Evolutionary conservation across 2,329 filamentous ascomycete species (phyloP), one percentile per base, ranked within the genome.

Genomic region (Xylaria sp.): DNA sequence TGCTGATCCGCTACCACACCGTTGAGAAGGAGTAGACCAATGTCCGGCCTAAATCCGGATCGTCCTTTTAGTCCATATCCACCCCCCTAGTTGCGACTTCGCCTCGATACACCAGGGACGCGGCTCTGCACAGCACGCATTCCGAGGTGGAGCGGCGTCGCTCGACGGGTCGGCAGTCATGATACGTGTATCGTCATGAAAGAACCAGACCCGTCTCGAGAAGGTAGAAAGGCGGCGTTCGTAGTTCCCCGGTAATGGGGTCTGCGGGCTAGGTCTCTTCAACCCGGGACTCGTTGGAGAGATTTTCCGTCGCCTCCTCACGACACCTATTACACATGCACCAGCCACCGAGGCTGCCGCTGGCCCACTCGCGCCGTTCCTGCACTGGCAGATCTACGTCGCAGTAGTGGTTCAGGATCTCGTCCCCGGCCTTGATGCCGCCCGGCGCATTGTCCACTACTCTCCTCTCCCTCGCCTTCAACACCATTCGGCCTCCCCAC

Each of bases 391-490:
- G 70, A 18, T 84, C 79, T 48, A 96, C 81, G 74, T 97, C 94
- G 70, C 92, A 97, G 71, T 99, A 99, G 73, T 97, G 93, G 69
- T 92, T 96, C 58, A 96, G 72, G 41, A 97, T 86, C 76, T 99
- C 93, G 57, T 96, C 86, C 4, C 89, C 92, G 47, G 84, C 83
- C 64, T 79, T 84, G 63, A 97, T 86, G 0, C 90, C 90, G 0
- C 81, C 81, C 1, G 73, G 70, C 1, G 63, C 64, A 38, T 70
- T 64, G 68, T 80, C 81, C 5, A 81, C 73, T 4, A 88, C 77
- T 37, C 84, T 76, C 59, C 80, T 74, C 57, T 85, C 76, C 44
- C 86, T 77, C 2, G 84, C 83, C 77, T 78, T 84, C 55, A 94
- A 83, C 34, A 84, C 82, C 81, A 94, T 92, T 48, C 81, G 82